Evolutionary conservation across 179 eudicot genomes (phyloP).

Genomic region (Silene coronaria): DNA sequence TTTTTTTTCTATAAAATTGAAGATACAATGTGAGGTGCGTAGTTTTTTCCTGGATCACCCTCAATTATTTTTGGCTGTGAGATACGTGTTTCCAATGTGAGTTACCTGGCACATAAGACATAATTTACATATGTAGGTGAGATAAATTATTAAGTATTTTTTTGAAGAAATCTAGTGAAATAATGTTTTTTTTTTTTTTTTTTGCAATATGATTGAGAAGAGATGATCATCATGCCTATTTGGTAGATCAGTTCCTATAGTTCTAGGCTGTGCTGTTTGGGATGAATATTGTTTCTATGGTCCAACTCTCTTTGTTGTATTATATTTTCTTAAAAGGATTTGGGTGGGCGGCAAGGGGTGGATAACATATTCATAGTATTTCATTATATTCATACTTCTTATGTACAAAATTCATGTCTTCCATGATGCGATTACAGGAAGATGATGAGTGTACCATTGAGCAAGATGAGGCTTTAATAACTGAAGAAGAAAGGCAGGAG

Average conservation of each 20-base stretch:
- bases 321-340: neutral
- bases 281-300: neutral
- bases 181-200: neutral
- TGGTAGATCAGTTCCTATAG: neutral
- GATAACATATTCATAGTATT: neutral
- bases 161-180: no score
- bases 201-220: neutral
- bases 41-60: no score
- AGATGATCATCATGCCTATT: neutral
- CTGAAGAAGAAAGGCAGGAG: conserved; percentile 80
- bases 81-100: no score
- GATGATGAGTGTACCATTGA: conserved; percentile 93
- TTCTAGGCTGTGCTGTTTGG: neutral
- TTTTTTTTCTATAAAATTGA: no score
- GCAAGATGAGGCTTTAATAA: conserved; percentile 92
- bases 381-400: neutral
- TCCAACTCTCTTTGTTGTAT: neutral
- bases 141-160: no score
- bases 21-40: no score
- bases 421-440: conserved; percentile 41
- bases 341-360: neutral
- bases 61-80: no score
- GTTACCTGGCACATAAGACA: no score
- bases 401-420: neutral
- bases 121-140: no score